phyloP scores from a whole-genome alignment of 108 stramenopile genomes.

The Pseudonitzschia pungens region DNA sequence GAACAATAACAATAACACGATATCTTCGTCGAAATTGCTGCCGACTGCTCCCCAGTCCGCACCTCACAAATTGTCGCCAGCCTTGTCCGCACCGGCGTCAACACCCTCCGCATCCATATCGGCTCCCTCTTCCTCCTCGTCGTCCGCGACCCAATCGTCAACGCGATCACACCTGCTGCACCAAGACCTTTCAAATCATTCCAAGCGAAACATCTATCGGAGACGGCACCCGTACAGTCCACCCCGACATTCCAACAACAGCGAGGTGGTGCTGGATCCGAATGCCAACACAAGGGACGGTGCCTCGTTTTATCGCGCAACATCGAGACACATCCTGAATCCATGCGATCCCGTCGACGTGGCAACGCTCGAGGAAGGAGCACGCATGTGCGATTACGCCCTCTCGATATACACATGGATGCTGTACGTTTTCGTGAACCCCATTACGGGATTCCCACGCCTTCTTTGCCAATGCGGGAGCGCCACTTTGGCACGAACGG shows the following conservation, averaged over 20 bases:
- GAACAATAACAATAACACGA: background rate
- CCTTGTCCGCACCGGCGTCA: background rate
- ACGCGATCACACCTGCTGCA: background rate
- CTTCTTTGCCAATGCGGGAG: conserved; percentile 38
- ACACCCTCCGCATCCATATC: background rate
- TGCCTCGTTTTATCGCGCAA: conserved; percentile 19
- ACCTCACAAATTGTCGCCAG: too few species aligned
- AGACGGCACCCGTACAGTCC: background rate
- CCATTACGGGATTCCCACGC: conserved; percentile 68
- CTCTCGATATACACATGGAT: conserved; percentile 90
- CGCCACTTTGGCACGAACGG: background rate
- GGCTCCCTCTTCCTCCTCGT: background rate
- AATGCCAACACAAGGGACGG: background rate
- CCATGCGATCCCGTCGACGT: conserved; percentile 58
- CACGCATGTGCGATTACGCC: conserved; percentile 78
- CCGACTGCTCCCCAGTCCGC: too few species aligned
- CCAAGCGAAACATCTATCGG: background rate
- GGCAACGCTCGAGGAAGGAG: conserved; percentile 74
- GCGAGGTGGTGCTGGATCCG: background rate
- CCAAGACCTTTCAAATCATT: background rate
- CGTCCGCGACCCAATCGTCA: too few species aligned
- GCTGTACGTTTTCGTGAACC: conserved; percentile 81
- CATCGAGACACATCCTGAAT: conserved; percentile 50
- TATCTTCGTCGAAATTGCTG: too few species aligned
- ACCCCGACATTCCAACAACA: background rate